Evolutionary conservation across 1,284 basidiomycete genomes (phyloP).

Genomic region (Heterobasidion annosum): DNA sequence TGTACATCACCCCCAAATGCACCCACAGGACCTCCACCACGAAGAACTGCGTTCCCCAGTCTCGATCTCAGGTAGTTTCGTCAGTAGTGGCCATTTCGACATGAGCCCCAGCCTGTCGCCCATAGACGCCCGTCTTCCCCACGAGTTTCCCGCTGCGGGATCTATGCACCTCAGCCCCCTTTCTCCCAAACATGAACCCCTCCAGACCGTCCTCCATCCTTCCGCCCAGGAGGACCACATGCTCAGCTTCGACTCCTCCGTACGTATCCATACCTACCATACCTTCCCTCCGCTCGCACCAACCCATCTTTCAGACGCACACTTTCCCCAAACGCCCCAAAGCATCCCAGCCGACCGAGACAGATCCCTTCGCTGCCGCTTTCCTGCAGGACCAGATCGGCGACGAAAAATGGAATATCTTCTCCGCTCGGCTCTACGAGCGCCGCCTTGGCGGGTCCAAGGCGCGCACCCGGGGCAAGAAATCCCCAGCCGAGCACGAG

Average conservation of each 20-base stretch:
- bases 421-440: conserved; percentile 37
- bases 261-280: conserved; percentile 3
- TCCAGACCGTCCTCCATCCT: conserved; percentile 7
- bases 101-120: conserved; percentile 8
- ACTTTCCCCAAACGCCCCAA: conserved; percentile 11
- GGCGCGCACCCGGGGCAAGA: conserved; percentile 21
- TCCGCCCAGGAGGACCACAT: conserved; percentile 8
- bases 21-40: conserved; percentile 6
- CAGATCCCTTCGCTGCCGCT: conserved; percentile 32
- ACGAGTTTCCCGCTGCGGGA: conserved; percentile 8
- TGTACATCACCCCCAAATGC: background rate
- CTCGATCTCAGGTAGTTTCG: conserved; percentile 8
- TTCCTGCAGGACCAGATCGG: conserved; percentile 37
- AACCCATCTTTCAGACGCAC: background rate
- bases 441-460: conserved; percentile 27
- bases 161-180: conserved; percentile 1
- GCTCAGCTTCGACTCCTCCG: conserved; percentile 11
- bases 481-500: conserved; percentile 9
- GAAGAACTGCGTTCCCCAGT: conserved; percentile 9
- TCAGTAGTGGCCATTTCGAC: background rate
- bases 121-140: conserved; percentile 5
- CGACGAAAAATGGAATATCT: conserved; percentile 33
- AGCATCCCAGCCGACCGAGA: conserved; percentile 13
- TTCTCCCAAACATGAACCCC: conserved; percentile 4
- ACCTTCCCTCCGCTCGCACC: background rate